phyloP scores from a whole-genome alignment of 139 green algal species.

The Yamagishiella unicocca region DNA sequence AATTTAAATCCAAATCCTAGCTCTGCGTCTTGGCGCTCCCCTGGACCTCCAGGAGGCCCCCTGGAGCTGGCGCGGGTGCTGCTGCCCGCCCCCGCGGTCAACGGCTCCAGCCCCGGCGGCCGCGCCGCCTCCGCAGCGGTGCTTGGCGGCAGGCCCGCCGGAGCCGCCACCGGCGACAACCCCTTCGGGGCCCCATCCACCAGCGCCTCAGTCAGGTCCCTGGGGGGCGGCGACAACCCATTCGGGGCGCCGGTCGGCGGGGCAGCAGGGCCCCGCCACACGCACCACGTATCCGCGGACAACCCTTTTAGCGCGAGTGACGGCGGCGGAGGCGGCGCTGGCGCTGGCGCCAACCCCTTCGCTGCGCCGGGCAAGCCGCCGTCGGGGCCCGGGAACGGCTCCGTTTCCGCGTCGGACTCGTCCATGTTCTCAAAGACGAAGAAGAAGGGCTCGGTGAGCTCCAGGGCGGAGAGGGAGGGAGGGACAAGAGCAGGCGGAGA shows the following conservation, averaged over 20 bases:
- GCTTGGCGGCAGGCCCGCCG: not conserved
- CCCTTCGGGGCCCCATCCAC: not conserved
- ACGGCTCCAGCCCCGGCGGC: not conserved
- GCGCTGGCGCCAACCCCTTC: slow-evolving; percentile 12
- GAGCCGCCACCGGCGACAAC: not conserved
- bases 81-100: not conserved
- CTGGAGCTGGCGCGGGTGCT: slow-evolving; percentile 8
- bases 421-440: slow-evolving; percentile 6
- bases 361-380: not conserved
- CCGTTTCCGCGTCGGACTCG: not conserved
- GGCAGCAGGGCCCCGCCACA: not conserved
- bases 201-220: not conserved
- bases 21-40: no score
- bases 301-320: not conserved
- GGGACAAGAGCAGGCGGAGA: no score
- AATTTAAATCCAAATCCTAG: no score
- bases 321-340: not conserved
- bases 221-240: slow-evolving; percentile 22
- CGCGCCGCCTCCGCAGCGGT: not conserved
- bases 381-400: not conserved
- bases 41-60: not conserved
- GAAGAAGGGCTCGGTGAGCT: not conserved
- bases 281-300: not conserved
- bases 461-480: no score
- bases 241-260: not conserved